Percentiles rank a stretch among this genome's conserved stretches.
phyloP scores from a whole-genome alignment of 2,329 filamentous ascomycete genomes.

The Fusarium sp. region DNA sequence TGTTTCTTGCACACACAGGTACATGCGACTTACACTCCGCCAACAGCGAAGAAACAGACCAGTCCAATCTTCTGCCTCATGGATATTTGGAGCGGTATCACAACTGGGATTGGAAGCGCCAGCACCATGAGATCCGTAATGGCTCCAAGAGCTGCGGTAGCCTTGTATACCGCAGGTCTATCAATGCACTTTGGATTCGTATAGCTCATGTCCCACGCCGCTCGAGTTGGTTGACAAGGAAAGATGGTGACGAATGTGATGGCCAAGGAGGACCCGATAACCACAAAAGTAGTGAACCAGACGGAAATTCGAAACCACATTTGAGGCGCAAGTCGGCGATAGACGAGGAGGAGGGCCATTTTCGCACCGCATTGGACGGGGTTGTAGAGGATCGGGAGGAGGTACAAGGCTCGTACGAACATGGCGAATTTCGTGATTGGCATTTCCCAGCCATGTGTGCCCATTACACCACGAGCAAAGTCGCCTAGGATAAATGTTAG shows the following conservation, averaged over 20 bases:
- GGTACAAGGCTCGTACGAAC: constrained; percentile 9
- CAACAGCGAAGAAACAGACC: constrained; percentile 19
- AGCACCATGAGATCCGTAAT: constrained; percentile 19
- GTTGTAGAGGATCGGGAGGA: constrained; percentile 27
- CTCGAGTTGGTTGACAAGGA: constrained; percentile 8
- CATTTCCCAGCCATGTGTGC: constrained; percentile 32
- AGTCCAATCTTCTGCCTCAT: constrained; percentile 18
- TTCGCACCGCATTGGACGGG: constrained; percentile 19
- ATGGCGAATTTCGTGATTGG: constrained; percentile 14
- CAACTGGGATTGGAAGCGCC: constrained; percentile 15
- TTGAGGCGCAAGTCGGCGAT: constrained; percentile 11
- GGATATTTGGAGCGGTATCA: constrained; percentile 6
- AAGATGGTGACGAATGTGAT: constrained; percentile 24
- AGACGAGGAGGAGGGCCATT: constrained; percentile 15
- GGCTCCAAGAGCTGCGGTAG: constrained; percentile 15
- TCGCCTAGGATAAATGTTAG: not conserved
- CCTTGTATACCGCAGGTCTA: constrained; percentile 15
- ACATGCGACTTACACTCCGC: not conserved
- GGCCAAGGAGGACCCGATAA: constrained; percentile 19
- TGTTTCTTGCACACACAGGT: fast-evolving
- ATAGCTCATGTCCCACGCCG: constrained; percentile 17
- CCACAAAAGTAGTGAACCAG: constrained; percentile 8
- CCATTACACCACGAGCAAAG: constrained; percentile 21
- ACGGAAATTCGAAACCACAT: constrained; percentile 13
- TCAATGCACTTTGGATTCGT: constrained; percentile 12